Base-by-base conservation (phyloP, 2,329 filamentous ascomycete species). In the Colletotrichum sublineola region DNA sequence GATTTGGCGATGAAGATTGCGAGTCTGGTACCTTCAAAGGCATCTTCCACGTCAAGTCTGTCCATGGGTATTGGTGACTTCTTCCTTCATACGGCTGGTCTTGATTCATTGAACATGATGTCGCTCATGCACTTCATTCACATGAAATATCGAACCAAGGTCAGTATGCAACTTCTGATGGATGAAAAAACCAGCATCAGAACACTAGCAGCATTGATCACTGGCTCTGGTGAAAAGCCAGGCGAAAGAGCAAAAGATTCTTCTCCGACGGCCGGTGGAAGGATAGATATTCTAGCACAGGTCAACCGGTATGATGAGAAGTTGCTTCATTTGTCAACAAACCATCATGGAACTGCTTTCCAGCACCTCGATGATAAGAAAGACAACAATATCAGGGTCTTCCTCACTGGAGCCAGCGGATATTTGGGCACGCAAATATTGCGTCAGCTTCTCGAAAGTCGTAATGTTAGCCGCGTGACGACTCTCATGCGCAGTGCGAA, bases 101-200 rank as follows among this genome's bases (percentile, higher is more conserved):
- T 72, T 12, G 69, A 69, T 42, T 72, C 69, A 8, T 52, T 72
- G 3, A 69, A 36, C 36, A 72, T 69, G 69, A 72, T 72, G 69
- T 72, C 58, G 9, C 55, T 72, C n/a, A 69, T 72, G 69, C 65
- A 72, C 18, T 72, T 63, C 24, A 20, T 69, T n/a, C 65, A n/a
- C 15, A 44, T 63, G 1, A 64, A 40, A 20, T 64, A 72, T 0
- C 57, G 33, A 14, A 58, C 63, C 20, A 50, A 58, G 29, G 57
- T 69, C 11, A 69, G 58, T 20, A 72, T 72, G 42, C 69, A 72
- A 29, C 20, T 72, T 3, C 20, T 72, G 36, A 72, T 72, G 69
- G 58, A 72, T 6, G 66, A 69, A 40, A 33, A 42, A 1, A 72
- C 65, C 5, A 69, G 57, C n/a, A 6, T 60, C n/a, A 20, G 65